A percentile compares a stretch with the other conserved stretches of the same genome.
Evolutionary conservation across 73 alveolate species (phyloP).

Genomic region (Symbiodinium pilosum): DNA sequence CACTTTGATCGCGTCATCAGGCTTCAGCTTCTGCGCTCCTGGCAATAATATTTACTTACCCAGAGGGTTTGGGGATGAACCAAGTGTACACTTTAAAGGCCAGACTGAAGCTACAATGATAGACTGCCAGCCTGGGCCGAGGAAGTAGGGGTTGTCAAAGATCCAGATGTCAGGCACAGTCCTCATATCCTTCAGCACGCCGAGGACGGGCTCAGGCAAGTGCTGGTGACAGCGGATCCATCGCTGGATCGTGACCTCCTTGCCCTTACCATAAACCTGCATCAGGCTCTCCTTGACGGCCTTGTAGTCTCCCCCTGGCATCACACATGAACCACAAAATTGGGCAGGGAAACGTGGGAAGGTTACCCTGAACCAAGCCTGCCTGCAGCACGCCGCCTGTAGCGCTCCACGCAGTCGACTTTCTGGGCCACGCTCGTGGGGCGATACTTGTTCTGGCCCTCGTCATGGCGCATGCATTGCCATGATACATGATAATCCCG

Average conservation of each 20-base stretch:
- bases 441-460: constrained; percentile 5
- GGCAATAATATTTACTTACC: not conserved
- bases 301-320: not conserved
- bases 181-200: not conserved
- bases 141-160: constrained; percentile 28
- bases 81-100: not conserved
- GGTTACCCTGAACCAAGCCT: not conserved
- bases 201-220: not conserved
- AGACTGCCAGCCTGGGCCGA: constrained; percentile 23
- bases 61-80: too few relatives aligned
- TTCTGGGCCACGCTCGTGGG: constrained; percentile 14
- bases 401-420: not conserved
- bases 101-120: not conserved
- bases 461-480: constrained; percentile 7
- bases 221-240: constrained; percentile 12
- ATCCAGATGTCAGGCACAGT: constrained; percentile 9
- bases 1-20: constrained; percentile 17
- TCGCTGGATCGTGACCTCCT: not conserved
- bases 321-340: not conserved
- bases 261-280: not conserved
- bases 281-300: not conserved
- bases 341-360: not conserved
- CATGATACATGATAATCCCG: not conserved
- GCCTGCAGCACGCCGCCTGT: not conserved
- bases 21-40: constrained; percentile 1